Conservation (phyloP, 2,329 filamentous ascomycete species). For the Aspergillus spinulosporus region DNA sequence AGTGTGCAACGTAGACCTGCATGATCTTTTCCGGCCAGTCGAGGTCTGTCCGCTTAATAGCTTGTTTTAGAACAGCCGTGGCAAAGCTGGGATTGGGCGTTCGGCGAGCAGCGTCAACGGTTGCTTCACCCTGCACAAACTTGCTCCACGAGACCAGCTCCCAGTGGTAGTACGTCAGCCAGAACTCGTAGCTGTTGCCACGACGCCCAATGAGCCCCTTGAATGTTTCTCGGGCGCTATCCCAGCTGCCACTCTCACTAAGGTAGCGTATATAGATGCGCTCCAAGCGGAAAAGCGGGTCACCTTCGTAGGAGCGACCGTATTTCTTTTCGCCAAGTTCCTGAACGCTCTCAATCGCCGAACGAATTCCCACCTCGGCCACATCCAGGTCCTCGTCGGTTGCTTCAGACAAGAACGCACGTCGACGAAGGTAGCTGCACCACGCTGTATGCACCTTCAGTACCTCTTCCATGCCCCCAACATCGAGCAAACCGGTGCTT, state of each 20-base stretch:
- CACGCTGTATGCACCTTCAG: constrained; percentile 90
- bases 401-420: constrained; percentile 71
- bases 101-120: constrained; percentile 56
- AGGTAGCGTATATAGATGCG: constrained; percentile 90
- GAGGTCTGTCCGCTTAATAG: constrained; percentile 55
- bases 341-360: constrained; percentile 81
- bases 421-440: constrained; percentile 89
- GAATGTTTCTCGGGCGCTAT: constrained; percentile 77
- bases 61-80: constrained; percentile 73
- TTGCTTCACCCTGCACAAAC: constrained; percentile 54
- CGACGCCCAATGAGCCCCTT: constrained; percentile 68
- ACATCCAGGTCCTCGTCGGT: constrained; percentile 83
- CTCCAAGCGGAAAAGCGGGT: constrained; percentile 84
- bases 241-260: constrained; percentile 75
- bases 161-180: constrained; percentile 89
- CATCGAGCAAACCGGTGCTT: constrained; percentile 78
- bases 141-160: constrained; percentile 74
- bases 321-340: constrained; percentile 75
- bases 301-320: constrained; percentile 73
- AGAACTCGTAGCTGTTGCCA: constrained; percentile 84
- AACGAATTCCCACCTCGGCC: constrained; percentile 83
- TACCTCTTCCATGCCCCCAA: constrained; percentile 81
- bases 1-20: constrained; percentile 54
- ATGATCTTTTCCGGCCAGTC: constrained; percentile 55
- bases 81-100: constrained; percentile 69